Conservation (phyloP, 2,329 filamentous ascomycete species). For the Polychaeton citri region DNA sequence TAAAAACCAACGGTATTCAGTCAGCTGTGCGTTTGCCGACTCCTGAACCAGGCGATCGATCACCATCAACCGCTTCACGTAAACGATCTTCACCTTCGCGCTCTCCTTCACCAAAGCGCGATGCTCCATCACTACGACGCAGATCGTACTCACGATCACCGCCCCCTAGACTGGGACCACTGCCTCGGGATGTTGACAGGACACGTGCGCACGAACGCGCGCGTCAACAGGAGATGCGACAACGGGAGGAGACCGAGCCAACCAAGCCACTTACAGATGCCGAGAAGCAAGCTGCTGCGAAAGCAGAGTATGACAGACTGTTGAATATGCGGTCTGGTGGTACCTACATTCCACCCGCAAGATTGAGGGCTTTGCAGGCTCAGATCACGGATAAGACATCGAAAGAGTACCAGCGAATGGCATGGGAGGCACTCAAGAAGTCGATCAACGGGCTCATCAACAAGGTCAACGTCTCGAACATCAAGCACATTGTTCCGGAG, state of each 20-base stretch:
- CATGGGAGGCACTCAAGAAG: constrained; percentile 98
- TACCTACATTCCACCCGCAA: constrained; percentile 88
- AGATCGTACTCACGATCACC: constrained; percentile 19
- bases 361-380: constrained; percentile 79
- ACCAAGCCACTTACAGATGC: constrained; percentile 53
- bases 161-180: constrained; percentile 22
- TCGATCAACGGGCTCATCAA: constrained; percentile 98
- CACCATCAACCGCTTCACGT: constrained; percentile 7
- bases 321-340: constrained; percentile 87
- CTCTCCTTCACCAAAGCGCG: constrained; percentile 22
- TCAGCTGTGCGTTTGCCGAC: constrained; percentile 16
- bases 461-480: constrained; percentile 96
- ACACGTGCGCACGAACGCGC: constrained; percentile 39
- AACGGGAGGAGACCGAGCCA: constrained; percentile 28
- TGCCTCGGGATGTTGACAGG: constrained; percentile 36
- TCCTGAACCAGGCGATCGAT: constrained; percentile 9
- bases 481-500: constrained; percentile 94
- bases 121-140: constrained; percentile 18
- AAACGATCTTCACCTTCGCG: constrained; percentile 21
- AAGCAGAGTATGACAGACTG: constrained; percentile 87
- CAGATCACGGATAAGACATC: constrained; percentile 94
- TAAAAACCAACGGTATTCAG: constrained; percentile 7
- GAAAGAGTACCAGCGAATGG: constrained; percentile 97
- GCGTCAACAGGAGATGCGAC: constrained; percentile 33
- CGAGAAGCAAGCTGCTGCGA: constrained; percentile 75